Conservation (phyloP, 345 rosid genomes). For the Streptanthus diversifolius region DNA sequence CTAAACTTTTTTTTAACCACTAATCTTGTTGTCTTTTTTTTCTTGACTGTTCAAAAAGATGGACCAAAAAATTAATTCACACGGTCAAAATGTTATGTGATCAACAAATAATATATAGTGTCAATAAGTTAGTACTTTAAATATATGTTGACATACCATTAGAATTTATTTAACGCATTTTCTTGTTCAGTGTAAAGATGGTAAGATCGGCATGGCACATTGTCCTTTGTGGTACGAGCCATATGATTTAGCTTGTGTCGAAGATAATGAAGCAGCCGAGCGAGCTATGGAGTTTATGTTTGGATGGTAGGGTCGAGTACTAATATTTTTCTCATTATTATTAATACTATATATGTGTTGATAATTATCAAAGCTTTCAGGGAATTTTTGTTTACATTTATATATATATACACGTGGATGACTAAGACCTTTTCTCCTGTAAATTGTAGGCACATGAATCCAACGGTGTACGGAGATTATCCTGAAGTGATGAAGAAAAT, state of each 20-base stretch:
- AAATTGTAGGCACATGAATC: slow-evolving; percentile 35
- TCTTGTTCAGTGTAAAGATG: slow-evolving; percentile 21
- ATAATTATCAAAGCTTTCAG: background rate
- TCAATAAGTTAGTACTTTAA: background rate
- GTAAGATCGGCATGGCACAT: slow-evolving; percentile 33
- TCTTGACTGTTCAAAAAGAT: background rate
- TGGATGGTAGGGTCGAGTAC: slow-evolving; percentile 24
- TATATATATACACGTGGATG: background rate
- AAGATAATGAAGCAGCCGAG: slow-evolving; percentile 30
- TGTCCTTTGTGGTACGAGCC: slow-evolving; percentile 37
- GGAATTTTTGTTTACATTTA: background rate
- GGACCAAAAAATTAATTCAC: background rate
- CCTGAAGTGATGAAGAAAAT: slow-evolving; percentile 38
- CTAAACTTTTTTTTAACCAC: background rate
- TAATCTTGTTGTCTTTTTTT: background rate
- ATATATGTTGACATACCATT: background rate
- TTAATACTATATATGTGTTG: background rate
- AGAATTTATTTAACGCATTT: background rate
- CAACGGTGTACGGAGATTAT: slow-evolving; percentile 43
- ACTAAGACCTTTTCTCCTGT: background rate
- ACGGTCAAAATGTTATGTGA: background rate
- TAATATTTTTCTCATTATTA: background rate
- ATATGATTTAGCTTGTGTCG: background rate
- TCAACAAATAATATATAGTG: background rate
- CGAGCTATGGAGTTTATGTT: slow-evolving; percentile 36